Base-by-base conservation (phyloP, 306 rosid genomes). In the apple (Malus domestica) region DNA sequence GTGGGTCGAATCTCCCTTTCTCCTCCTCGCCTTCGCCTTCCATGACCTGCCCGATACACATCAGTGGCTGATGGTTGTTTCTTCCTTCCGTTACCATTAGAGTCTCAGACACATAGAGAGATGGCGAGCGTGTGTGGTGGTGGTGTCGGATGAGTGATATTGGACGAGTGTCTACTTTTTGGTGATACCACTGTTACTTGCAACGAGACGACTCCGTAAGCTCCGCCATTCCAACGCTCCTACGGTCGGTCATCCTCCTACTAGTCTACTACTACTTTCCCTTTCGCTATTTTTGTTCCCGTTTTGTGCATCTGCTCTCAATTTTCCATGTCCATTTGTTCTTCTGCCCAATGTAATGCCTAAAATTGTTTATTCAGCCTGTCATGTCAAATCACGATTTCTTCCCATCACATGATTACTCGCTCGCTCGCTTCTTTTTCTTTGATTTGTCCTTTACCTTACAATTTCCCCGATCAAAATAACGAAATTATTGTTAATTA, bases 111-210 rank as follows among this genome's bases (percentile, higher is more conserved):
- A 65, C 10, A 44, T 10, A 1, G 3, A 38, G 79, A 30, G 13
- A 68, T 74, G 80, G 76, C 4, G 64, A 23, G 64, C 68, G 20
- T 13, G 35, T 81, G 65, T 58, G 73, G 80, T 67, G 65, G 59
- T 12, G 75, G 78, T 3, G 81, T 68, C 54, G 84, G 71, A 29
- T 91, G 90, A 64, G 93, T 93, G 70, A 79, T 91, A 61, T 73
- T 94, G 81, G 93, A 94, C 79, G 93, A 83, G 54, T 88, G 95
- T 35, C 84, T 75, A 51, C 59, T 94, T 16, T 79, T 90, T 25
- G 60, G 57, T 6, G 70, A 78, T 45, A 22, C 59, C 45, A 6
- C 12, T 64, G 52, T 19, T 67, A 74, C 22, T 22, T 61, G 42
- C 80, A 30, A 32, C 80, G 89, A 10, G 91, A 75, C 18, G 83